Base-by-base conservation (phyloP, 2,329 filamentous ascomycete genomes). In the Magnaporthiopsis poae region DNA sequence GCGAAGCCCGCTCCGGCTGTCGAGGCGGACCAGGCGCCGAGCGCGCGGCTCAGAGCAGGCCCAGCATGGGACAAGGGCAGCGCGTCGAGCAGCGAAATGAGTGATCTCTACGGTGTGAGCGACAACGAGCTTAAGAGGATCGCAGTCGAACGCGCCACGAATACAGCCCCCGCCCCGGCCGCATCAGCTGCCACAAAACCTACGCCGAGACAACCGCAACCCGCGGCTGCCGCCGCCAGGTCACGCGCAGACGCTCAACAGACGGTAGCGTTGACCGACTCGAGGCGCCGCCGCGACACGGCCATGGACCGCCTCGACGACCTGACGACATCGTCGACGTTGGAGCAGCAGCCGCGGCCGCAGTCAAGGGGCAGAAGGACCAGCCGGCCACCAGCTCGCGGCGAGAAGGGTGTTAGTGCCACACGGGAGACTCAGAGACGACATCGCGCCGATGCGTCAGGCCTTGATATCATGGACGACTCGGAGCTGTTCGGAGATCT, bases 391-490 rank as follows among this genome's bases (percentile, higher is more conserved):
- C 71, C 78, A 21, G 78, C 80, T 68, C 68, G 75, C 59, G 77
- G 79, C 15, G 75, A 79, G 33, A 75, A 75, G 62, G 75, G 73
- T 11, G 71, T 73, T 35, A 73, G 71, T 11, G 78, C 76, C 21
- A 75, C 77, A 15, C 73, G 52, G 21, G 56, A 66, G n/a, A 25
- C 46, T 5, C 46, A n/a, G 8, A 56, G 3, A 4, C 13, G 21
- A 25, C 46, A 69, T 68, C n/a, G 69, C 66, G 0, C 68, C 68
- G 79, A 84, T 63, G 78, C 76, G 3, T 82, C 81, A 0, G 82
- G 82, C 5, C 68, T 84, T 39, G 82, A 84, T 68, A 67, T 77
- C 64, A 69, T 81, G 65, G 77, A 77, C 61, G 82, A 83, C 67
- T 78, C 80, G 65, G 78, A 79, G 46, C 74, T 82, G 33, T 84